Conservation (phyloP, 2,329 filamentous ascomycete species). For the Parafenestella ontariensis region DNA sequence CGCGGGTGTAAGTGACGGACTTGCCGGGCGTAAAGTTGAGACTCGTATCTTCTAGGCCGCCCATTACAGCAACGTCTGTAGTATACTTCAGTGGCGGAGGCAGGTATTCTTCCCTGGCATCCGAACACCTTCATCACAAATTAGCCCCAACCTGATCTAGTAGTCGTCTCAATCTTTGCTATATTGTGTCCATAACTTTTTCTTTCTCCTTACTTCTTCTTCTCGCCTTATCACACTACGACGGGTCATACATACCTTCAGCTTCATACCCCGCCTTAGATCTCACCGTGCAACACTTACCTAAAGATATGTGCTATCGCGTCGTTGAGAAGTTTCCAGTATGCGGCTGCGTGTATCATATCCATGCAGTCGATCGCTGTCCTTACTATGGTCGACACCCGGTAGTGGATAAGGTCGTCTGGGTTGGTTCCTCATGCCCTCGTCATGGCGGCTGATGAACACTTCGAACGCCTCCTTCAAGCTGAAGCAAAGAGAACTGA, state of each 20-base stretch:
- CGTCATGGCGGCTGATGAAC: constrained; percentile 16
- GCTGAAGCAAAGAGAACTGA: background rate
- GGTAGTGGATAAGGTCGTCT: constrained; percentile 39
- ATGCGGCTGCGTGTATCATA: constrained; percentile 48
- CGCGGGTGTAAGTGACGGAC: background rate
- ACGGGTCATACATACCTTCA: background rate
- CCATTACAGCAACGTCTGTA: background rate
- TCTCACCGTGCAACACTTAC: background rate
- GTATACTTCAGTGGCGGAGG: too few relatives aligned
- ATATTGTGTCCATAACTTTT: background rate
- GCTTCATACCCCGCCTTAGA: background rate
- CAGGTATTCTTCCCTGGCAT: background rate
- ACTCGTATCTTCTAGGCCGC: background rate
- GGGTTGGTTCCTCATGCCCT: constrained; percentile 39
- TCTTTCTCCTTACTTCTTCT: background rate
- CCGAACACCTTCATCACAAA: too few relatives aligned
- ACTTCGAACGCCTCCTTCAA: background rate
- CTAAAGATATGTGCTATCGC: constrained; percentile 42
- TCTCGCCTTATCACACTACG: too few relatives aligned
- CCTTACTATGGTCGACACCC: constrained; percentile 40
- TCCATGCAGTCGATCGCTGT: constrained; percentile 47
- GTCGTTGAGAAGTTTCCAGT: constrained; percentile 47
- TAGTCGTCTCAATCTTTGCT: too few relatives aligned
- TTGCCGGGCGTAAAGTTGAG: background rate
- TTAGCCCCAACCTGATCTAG: too few relatives aligned